These are phyloP conservation scores for Penicillium robsamsonii DNA, from an alignment of 495 filamentous ascomycete species.

Conservation along the genomic window DNA sequence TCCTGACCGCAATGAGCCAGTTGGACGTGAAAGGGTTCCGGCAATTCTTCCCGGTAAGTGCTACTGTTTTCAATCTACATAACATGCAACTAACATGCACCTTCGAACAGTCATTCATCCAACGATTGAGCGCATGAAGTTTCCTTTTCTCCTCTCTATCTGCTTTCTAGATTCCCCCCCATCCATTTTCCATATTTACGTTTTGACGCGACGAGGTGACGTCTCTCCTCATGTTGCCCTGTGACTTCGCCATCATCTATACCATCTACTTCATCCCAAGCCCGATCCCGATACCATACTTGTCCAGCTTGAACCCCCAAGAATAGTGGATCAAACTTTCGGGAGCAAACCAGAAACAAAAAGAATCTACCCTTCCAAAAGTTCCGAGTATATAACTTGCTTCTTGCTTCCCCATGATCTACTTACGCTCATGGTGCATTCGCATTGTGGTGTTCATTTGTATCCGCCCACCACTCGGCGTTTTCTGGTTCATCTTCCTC, in stretches of 20 bases:
- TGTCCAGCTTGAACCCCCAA: neutral
- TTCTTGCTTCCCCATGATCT: neutral
- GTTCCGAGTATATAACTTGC: slow-evolving; percentile 14
- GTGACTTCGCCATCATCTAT: slow-evolving; percentile 13
- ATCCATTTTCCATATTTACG: slow-evolving; percentile 31
- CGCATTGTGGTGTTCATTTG: slow-evolving; percentile 16
- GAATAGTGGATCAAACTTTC: neutral
- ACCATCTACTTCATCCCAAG: slow-evolving; percentile 7
- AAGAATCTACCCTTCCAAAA: slow-evolving; percentile 7
- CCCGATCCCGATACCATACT: neutral
- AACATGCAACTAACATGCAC: slow-evolving; percentile 12
- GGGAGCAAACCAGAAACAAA: slow-evolving; percentile 8
- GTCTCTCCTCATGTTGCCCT: slow-evolving; percentile 17
- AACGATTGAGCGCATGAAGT: slow-evolving; percentile 48
- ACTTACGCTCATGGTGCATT: slow-evolving; percentile 9
- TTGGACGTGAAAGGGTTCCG: slow-evolving; percentile 53
- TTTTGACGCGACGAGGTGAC: slow-evolving; percentile 28
- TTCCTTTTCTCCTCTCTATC: slow-evolving; percentile 25
- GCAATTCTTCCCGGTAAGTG: slow-evolving; percentile 52
- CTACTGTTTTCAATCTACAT: neutral
- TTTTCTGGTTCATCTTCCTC: neutral
- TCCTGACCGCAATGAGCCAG: slow-evolving; percentile 51
- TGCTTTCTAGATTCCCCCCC: slow-evolving; percentile 45
- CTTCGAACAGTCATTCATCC: slow-evolving; percentile 42
- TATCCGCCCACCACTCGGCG: neutral